These are phyloP conservation scores for Cutaneotrichosporon sp. DNA, from an alignment of 1,284 basidiomycete species.

Conservation along the genomic window DNA sequence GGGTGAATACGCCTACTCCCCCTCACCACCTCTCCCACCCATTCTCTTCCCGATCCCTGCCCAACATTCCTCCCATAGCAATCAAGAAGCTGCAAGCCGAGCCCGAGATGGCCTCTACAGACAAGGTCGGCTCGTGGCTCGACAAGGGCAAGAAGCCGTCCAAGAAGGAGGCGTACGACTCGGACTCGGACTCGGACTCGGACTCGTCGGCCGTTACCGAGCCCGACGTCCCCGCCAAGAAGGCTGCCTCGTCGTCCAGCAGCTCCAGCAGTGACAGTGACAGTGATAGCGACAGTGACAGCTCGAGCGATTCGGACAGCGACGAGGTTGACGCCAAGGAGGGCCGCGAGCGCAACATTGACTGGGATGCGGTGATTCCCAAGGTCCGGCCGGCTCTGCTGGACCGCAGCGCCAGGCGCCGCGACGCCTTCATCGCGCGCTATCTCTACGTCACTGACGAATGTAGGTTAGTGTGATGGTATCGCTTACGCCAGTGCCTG, in stretches of 20 bases:
- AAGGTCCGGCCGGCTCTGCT: constrained; percentile 34
- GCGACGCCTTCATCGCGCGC: constrained; percentile 37
- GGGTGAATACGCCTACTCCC: neutral
- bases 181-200: constrained; percentile 35
- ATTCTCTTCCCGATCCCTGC: neutral
- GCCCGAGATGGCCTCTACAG: constrained; percentile 41
- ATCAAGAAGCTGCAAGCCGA: constrained; percentile 46
- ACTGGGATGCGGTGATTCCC: constrained; percentile 40
- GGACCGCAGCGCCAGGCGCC: constrained; percentile 40
- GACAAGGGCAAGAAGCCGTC: constrained; percentile 31
- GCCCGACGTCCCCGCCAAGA: constrained; percentile 9
- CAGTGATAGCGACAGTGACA: constrained; percentile 11
- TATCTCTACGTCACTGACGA: constrained; percentile 43
- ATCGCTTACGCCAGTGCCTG: constrained; percentile 17
- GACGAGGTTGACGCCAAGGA: constrained; percentile 36
- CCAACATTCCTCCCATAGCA: constrained; percentile 17
- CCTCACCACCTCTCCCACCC: neutral
- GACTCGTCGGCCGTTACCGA: constrained; percentile 23
- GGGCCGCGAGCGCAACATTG: constrained; percentile 33
- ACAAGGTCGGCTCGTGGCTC: constrained; percentile 53
- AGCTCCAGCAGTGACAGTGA: neutral
- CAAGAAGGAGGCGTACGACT: constrained; percentile 39
- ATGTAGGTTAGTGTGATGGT: constrained; percentile 24
- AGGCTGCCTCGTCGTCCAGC: constrained; percentile 7
- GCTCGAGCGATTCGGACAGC: constrained; percentile 18